phyloP scores from a whole-genome alignment of 306 rosid genomes.

The Cucurbita ficifolia region DNA sequence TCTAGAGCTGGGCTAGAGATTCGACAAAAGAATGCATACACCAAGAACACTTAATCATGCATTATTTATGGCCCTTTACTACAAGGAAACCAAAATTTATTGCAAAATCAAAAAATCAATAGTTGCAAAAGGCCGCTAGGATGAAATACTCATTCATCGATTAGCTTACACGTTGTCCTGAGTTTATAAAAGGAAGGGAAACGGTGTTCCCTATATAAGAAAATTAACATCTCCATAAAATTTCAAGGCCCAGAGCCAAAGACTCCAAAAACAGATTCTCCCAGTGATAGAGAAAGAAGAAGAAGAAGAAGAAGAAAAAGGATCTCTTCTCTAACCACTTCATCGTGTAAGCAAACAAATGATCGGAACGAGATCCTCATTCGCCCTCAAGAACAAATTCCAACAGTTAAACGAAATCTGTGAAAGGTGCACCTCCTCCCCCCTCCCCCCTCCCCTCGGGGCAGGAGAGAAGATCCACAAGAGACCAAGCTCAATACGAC shows the following conservation, averaged over 20 bases:
- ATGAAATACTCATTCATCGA: not conserved
- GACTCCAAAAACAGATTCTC: not conserved
- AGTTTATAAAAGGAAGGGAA: not conserved
- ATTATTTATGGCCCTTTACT: not conserved
- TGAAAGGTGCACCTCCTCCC: not conserved
- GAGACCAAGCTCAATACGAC: conserved; percentile 3
- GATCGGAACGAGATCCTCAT: not conserved
- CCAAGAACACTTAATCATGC: not conserved
- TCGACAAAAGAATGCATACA: not conserved
- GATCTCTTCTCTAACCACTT: conserved; percentile 1
- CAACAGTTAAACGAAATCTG: not conserved
- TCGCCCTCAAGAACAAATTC: not conserved
- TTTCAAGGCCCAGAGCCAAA: not conserved
- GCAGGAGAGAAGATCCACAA: conserved; percentile 1
- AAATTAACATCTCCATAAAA: not conserved
- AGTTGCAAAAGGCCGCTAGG: not conserved
- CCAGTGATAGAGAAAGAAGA: not conserved
- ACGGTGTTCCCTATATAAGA: not conserved
- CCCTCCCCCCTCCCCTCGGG: not conserved
- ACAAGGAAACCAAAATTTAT: not conserved
- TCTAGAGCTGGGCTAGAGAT: not conserved
- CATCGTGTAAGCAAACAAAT: not conserved
- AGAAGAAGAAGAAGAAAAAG: not conserved
- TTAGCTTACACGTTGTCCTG: not conserved
- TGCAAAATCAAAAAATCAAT: not conserved